These are phyloP conservation scores for Colletotrichum echinochloae DNA, from an alignment of 2,329 filamentous ascomycete genomes.

Conservation along the genomic window DNA sequence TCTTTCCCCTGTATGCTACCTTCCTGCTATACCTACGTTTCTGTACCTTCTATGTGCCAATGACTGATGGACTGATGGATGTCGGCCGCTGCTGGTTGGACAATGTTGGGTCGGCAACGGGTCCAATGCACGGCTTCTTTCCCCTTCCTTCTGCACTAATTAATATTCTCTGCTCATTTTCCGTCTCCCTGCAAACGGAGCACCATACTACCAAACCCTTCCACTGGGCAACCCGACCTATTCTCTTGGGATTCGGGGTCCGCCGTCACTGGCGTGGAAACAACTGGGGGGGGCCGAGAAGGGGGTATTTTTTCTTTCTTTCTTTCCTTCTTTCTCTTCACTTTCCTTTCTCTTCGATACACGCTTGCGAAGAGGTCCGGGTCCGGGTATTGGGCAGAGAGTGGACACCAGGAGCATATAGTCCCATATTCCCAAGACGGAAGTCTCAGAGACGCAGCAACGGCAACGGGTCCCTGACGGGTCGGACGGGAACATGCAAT, in stretches of 20 bases:
- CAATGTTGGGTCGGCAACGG: conserved; percentile 3
- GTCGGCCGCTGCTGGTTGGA: background rate
- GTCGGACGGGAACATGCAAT: conserved; percentile 3
- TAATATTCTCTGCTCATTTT: conserved; percentile 15
- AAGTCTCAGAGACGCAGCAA: conserved; percentile 3
- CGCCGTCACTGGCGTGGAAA: conserved; percentile 17
- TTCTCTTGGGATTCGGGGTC: conserved; percentile 10
- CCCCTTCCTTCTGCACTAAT: background rate
- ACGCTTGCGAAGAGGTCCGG: conserved; percentile 8
- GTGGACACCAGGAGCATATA: conserved; percentile 1
- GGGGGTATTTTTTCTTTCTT: no score
- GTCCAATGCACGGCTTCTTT: conserved; percentile 12
- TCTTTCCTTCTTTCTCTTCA: no score
- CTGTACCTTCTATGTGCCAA: background rate
- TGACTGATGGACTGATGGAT: background rate
- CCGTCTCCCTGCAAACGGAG: conserved; percentile 23
- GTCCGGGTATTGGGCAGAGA: conserved; percentile 4
- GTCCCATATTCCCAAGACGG: background rate
- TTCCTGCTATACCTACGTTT: background rate
- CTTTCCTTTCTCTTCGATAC: background rate
- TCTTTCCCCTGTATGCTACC: background rate
- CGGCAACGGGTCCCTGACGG: conserved; percentile 12
- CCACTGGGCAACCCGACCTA: conserved; percentile 38
- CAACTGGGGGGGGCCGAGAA: conserved; percentile 28
- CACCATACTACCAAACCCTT: conserved; percentile 34